Base-by-base conservation (phyloP, 495 filamentous ascomycete species). In the Wilcoxina mikolae region DNA sequence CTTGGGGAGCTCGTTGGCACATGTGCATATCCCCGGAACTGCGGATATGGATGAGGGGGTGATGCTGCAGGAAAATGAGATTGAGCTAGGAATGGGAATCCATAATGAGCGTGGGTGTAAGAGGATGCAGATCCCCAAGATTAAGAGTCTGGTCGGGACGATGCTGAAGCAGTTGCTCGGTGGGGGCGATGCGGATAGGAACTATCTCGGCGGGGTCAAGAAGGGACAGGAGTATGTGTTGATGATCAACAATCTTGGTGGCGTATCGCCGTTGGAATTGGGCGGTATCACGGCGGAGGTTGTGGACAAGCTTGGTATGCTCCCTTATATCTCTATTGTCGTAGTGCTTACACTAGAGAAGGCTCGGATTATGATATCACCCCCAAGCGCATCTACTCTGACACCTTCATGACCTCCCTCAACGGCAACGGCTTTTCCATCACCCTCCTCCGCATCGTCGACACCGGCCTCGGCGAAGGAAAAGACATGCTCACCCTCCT, bases 11-110 rank as follows among this genome's bases (percentile, higher is more conserved):
- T 86, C 82, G 17, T 67, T 98, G 46, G 80, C 82, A 46, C 89
- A 94, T 67, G 91, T 96, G 26, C 91, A 98, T 66, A 84, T 98
- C 0, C 91, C 91, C 0, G 91, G 91, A 11, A 75, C 87, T 61
- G 75, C 67, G 1, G 58, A 68, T 10, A 26, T 43, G 2, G 69
- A 75, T n/a, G 66, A 62, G 10, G 70, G 70, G 11, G 83, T 80
- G 41, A 69, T 69, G 3, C 69, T 94, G 54, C 72, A 70, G 27
- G 65, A 72, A 0, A 81, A 79, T 39, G 83, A 96, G 71, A 80
- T 94, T 20, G 91, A 98, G 72, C 75, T 98, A 60, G 91, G 91
- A 5, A 98, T 96, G 91, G 91, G 91, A 10, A 95, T 96, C 67
- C 91, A 98, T 68, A 98, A 98, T 65, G 91, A 98, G 69, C 78